Base-by-base conservation (phyloP, 176 grass and related monocot genomes). In the Aegilops umbellulata region DNA sequence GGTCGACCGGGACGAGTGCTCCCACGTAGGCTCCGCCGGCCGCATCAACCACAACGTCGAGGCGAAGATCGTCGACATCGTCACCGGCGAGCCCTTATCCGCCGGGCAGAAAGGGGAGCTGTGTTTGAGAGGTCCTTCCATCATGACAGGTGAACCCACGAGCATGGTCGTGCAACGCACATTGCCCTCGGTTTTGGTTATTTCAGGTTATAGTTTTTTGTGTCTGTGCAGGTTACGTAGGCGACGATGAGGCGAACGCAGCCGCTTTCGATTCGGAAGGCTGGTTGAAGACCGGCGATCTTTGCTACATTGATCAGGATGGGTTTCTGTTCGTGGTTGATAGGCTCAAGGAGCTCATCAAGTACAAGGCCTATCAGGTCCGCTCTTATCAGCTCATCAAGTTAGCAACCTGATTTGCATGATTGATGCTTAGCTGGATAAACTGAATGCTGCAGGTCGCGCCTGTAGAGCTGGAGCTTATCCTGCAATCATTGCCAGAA, bases 361-460 rank as follows among this genome's bases (percentile, higher is more conserved):
- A 97, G 47, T 98, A 95, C 88, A 98, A 98, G 87, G 95, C 83
- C 57, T 95, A 98, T 64, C 95, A 98, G 93, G 95, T 97, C 8
- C 31, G 49, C 31, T 65, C 23, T 34, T 41, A 53, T 34, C 53
- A 53, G 8, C 34, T 38, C 38, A 19, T 64, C 8, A 42, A 7
- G 6, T 7, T n/a, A 22, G 9, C 38, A 20, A 61, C 10, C 69
- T 15, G 80, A 25, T 4, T 10, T 10, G 35, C 9, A 10, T 49
- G 13, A 6, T 78, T 77, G 23, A 80, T 34, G 29, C 22, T 29
- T 10, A 42, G 41, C 41, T 42, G 3, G 1, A 26, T 69, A 17
- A 35, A 81, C 63, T 74, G 17, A 13, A 66, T 80, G 24, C 51
- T 49, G 19, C 73, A 97, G 95, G 93, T 98, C 79, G 85, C 89